Conservation (phyloP, 2,329 filamentous ascomycete genomes). For the Penicillium sp. region DNA sequence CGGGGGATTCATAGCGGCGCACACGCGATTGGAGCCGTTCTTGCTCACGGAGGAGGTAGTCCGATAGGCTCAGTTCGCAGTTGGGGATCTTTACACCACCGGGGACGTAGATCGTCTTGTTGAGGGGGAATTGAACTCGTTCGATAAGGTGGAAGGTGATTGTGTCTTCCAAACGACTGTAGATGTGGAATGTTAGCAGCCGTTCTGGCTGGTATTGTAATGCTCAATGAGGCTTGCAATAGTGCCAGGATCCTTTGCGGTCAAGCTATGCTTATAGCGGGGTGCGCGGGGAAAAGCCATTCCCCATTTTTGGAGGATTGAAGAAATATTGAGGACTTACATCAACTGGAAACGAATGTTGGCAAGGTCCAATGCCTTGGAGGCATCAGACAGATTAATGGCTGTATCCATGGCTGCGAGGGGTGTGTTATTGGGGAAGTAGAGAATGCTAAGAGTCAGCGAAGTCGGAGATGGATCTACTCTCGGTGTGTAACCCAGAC, state of each 20-base stretch:
- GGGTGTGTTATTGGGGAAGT: constrained; percentile 14
- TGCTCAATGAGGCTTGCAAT: not conserved
- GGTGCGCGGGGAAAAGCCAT: constrained; percentile 9
- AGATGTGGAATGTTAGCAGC: constrained; percentile 8
- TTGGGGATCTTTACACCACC: constrained; percentile 77
- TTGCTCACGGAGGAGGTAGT: constrained; percentile 90
- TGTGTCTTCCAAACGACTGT: constrained; percentile 91
- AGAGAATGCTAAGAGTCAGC: not conserved
- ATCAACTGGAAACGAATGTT: constrained; percentile 94
- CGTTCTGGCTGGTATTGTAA: not conserved
- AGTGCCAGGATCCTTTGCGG: not conserved
- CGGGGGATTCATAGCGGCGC: constrained; percentile 90
- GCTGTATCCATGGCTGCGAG: constrained; percentile 72
- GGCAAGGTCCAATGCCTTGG: constrained; percentile 80
- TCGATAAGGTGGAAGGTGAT: constrained; percentile 98
- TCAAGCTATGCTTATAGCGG: constrained; percentile 1
- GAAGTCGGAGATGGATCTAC: not conserved
- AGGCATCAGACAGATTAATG: constrained; percentile 82
- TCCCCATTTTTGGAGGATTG: not conserved
- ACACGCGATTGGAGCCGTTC: constrained; percentile 90
- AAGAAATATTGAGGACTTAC: constrained; percentile 52
- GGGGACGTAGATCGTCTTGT: constrained; percentile 79
- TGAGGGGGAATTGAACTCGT: constrained; percentile 94
- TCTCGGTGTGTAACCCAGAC: not conserved
- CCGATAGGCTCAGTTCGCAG: constrained; percentile 75